phyloP scores from a whole-genome alignment of 768 basidiomycete genomes.

The Mycena filopes region DNA sequence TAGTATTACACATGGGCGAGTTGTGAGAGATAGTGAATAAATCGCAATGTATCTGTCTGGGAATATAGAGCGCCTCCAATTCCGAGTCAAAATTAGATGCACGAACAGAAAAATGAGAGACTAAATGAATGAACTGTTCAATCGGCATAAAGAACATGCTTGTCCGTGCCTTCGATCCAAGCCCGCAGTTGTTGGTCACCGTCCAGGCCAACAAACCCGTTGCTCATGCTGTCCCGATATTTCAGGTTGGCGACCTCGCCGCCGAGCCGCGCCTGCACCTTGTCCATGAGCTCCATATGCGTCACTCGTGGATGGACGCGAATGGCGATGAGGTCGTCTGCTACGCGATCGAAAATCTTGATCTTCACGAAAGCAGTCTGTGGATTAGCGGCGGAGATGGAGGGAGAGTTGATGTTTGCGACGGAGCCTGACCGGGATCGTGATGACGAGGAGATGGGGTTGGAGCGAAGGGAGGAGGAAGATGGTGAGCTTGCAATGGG shows the following conservation, averaged over 20 bases:
- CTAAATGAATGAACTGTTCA: slow-evolving; percentile 42
- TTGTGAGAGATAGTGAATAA: slow-evolving; percentile 8
- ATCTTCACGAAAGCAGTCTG: slow-evolving; percentile 96
- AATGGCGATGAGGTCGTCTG: slow-evolving; percentile 96
- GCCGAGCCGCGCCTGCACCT: slow-evolving; percentile 89
- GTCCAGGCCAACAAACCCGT: slow-evolving; percentile 70
- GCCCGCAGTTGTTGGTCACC: slow-evolving; percentile 70
- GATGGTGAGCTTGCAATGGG: slow-evolving; percentile 52
- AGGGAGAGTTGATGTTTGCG: slow-evolving; percentile 66
- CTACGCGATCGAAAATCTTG: slow-evolving; percentile 94
- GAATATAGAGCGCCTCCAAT: slow-evolving; percentile 32
- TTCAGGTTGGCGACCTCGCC: slow-evolving; percentile 72
- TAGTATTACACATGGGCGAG: slow-evolving; percentile 29
- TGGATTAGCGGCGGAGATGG: slow-evolving; percentile 81
- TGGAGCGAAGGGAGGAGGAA: slow-evolving; percentile 59
- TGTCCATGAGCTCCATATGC: slow-evolving; percentile 87
- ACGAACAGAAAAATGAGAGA: slow-evolving; percentile 8
- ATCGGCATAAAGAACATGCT: slow-evolving; percentile 86
- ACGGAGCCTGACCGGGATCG: slow-evolving; percentile 41
- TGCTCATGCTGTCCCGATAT: slow-evolving; percentile 80
- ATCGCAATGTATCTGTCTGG: slow-evolving; percentile 23
- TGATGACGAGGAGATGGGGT: slow-evolving; percentile 23
- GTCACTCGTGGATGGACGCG: slow-evolving; percentile 94
- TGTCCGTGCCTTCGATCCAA: slow-evolving; percentile 85
- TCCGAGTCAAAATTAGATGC: slow-evolving; percentile 26